phyloP scores from a whole-genome alignment of 208 protist genomes.

The Angomonas deanei region DNA sequence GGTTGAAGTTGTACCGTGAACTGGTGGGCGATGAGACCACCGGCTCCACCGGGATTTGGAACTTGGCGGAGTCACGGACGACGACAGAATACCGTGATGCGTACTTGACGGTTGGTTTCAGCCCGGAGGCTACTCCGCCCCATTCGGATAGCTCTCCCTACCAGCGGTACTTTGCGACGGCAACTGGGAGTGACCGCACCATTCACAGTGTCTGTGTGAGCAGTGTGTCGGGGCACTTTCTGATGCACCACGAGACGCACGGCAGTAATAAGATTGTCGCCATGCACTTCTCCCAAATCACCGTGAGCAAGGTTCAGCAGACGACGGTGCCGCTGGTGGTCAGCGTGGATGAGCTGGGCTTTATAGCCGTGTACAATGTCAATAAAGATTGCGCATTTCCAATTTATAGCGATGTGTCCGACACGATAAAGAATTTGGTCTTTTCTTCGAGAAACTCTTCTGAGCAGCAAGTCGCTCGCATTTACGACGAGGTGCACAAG shows the following conservation, averaged over 20 bases:
- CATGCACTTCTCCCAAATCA: conserved; percentile 39
- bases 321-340: conserved; percentile 32
- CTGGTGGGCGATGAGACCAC: not conserved
- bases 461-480: not conserved
- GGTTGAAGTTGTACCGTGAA: not conserved
- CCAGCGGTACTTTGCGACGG: conserved; percentile 49
- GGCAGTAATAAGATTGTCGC: conserved; percentile 34
- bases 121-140: conserved; percentile 2
- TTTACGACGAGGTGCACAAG: not conserved
- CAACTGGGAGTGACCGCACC: conserved; percentile 45
- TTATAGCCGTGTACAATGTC: conserved; percentile 55
- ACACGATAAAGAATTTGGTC: not conserved
- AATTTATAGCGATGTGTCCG: not conserved
- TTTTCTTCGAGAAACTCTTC: not conserved
- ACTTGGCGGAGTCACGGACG: conserved; percentile 22
- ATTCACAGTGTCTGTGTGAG: conserved; percentile 62
- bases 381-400: conserved; percentile 25
- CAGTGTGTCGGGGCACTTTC: conserved; percentile 52
- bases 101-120: conserved; percentile 29
- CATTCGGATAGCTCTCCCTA: conserved; percentile 37
- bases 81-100: conserved; percentile 41
- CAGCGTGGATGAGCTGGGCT: conserved; percentile 65
- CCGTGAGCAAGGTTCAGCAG: conserved; percentile 18
- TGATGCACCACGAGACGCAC: conserved; percentile 52
- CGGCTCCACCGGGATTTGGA: conserved; percentile 31